These are phyloP conservation scores for Vitellaria paradoxa DNA, from an alignment of 179 eudicot genomes.

Conservation along the genomic window DNA sequence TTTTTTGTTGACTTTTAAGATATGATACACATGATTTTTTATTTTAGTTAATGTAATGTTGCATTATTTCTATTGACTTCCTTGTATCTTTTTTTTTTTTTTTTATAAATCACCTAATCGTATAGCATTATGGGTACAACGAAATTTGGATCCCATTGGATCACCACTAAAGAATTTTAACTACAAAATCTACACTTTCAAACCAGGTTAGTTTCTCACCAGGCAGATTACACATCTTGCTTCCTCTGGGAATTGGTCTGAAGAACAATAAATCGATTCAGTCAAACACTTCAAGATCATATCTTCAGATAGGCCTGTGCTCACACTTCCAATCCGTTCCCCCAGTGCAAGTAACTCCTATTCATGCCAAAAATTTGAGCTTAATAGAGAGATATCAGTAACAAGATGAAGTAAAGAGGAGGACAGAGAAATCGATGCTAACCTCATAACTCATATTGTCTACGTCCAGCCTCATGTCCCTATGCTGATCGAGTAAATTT, in stretches of 20 bases:
- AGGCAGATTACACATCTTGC: slow-evolving; percentile 77
- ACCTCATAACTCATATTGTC: slow-evolving; percentile 86
- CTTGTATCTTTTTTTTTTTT: no score
- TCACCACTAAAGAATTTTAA: not conserved
- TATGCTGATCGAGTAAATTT: slow-evolving; percentile 45
- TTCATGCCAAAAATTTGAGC: slow-evolving; percentile 12
- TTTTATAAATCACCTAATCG: no score
- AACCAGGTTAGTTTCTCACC: slow-evolving; percentile 36
- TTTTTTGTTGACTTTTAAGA: no score
- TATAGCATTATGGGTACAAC: not conserved
- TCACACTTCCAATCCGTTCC: slow-evolving; percentile 79
- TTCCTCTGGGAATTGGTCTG: slow-evolving; percentile 57
- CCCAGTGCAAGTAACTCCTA: slow-evolving; percentile 89
- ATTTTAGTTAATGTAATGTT: no score
- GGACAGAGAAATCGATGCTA: not conserved
- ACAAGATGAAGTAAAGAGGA: not conserved
- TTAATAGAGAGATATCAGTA: slow-evolving; percentile 9
- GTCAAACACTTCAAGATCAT: slow-evolving; percentile 54
- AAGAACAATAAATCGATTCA: slow-evolving; percentile 64
- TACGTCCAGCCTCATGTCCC: slow-evolving; percentile 55
- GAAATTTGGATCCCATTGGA: not conserved
- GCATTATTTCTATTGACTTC: no score
- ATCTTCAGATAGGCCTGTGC: slow-evolving; percentile 71
- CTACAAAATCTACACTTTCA: not conserved
- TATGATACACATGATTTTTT: no score